Conservation (phyloP, 2,329 filamentous ascomycete genomes). For the Trichothecium roseum region DNA sequence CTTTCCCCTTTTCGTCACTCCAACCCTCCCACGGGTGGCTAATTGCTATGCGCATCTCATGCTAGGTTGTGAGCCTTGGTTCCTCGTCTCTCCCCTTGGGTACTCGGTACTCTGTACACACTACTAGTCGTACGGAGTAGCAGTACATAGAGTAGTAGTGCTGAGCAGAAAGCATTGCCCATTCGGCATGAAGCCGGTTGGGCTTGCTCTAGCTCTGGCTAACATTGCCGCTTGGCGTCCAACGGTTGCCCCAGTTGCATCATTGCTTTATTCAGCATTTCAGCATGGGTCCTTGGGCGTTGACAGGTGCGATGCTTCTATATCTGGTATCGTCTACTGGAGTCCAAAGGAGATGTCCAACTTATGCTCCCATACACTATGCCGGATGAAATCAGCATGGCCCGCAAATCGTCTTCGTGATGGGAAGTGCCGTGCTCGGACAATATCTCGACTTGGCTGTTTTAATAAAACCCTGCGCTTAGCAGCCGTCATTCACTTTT, state of each 20-base stretch:
- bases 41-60: too few species aligned
- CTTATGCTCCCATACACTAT: constrained; percentile 1
- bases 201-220: background rate
- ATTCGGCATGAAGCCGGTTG: too few species aligned
- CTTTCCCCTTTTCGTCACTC: too few species aligned
- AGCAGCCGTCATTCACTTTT: too few species aligned
- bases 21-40: too few species aligned
- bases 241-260: constrained; percentile 1
- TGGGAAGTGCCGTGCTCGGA: too few species aligned
- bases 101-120: background rate
- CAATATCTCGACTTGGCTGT: too few species aligned
- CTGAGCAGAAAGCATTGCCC: background rate
- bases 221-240: background rate
- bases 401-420: too few species aligned
- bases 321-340: constrained; percentile 1
- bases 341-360: constrained; percentile 4
- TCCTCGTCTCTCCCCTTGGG: too few species aligned
- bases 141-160: background rate
- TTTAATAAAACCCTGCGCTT: too few species aligned
- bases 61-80: too few species aligned
- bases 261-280: background rate
- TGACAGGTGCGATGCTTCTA: constrained; percentile 3
- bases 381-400: too few species aligned
- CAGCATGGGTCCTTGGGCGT: background rate
- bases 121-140: background rate